Evolutionary conservation across 768 basidiomycete genomes (phyloP).

Genomic region (Calocybe gangraenosa): DNA sequence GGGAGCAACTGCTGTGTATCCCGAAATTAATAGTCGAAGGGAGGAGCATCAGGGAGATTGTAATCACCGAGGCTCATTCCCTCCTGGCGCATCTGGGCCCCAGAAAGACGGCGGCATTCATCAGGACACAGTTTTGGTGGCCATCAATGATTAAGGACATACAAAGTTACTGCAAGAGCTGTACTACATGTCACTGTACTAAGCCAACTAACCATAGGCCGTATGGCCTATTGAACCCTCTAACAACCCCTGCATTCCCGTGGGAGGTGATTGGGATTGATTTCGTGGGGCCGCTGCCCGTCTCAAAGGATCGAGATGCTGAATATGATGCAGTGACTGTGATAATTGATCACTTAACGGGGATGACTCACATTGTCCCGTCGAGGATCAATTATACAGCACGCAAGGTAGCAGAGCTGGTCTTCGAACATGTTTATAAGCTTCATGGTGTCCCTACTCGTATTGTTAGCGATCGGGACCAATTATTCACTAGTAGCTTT

Average conservation of each 20-base stretch:
- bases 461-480: constrained; percentile 21
- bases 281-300: constrained; percentile 20
- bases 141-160: constrained; percentile 15
- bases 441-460: constrained; percentile 24
- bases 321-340: constrained; percentile 3
- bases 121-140: constrained; percentile 34
- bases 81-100: constrained; percentile 31
- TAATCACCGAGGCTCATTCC: constrained; percentile 33
- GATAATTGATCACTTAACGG: constrained; percentile 17
- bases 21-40: constrained; percentile 15
- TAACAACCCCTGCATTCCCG: constrained; percentile 9
- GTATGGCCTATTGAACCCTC: constrained; percentile 19
- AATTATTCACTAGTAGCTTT: constrained; percentile 2
- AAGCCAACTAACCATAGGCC: constrained; percentile 21
- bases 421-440: too few relatives aligned
- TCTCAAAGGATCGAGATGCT: constrained; percentile 3
- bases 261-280: constrained; percentile 12
- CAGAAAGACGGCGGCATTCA: constrained; percentile 27
- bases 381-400: constrained; percentile 11
- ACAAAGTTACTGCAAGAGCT: constrained; percentile 28
- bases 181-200: constrained; percentile 12
- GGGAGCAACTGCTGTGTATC: constrained; percentile 14
- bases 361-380: constrained; percentile 9
- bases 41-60: constrained; percentile 18
- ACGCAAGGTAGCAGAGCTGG: constrained; percentile 16